These are phyloP conservation scores for Kurtzmaniella fragi DNA, from an alignment of 805 yeast genomes.

Conservation along the genomic window DNA sequence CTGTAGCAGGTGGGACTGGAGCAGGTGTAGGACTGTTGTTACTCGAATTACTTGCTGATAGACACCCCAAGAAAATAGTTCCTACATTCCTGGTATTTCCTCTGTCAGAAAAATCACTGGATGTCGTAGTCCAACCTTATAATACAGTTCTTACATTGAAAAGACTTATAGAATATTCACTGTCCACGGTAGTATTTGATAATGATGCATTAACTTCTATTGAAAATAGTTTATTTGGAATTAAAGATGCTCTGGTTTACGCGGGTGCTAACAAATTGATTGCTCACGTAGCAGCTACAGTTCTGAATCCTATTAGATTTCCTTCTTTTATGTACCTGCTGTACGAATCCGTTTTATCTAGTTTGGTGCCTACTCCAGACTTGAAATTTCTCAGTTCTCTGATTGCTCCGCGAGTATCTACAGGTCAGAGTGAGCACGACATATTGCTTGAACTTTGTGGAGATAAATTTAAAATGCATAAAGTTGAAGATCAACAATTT, in stretches of 20 bases:
- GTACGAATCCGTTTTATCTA: slow-evolving; percentile 71
- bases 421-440: slow-evolving; percentile 77
- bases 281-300: slow-evolving; percentile 75
- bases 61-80: slow-evolving; percentile 72
- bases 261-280: slow-evolving; percentile 81
- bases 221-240: slow-evolving; percentile 44
- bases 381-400: slow-evolving; percentile 45
- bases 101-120: slow-evolving; percentile 68
- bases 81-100: slow-evolving; percentile 90
- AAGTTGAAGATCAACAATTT: slow-evolving; percentile 25
- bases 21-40: slow-evolving; percentile 88
- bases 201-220: slow-evolving; percentile 77
- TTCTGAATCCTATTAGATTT: slow-evolving; percentile 83
- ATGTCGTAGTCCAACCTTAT: slow-evolving; percentile 98
- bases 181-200: slow-evolving; percentile 85
- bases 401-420: slow-evolving; percentile 47
- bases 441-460: slow-evolving; percentile 78
- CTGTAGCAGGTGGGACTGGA: slow-evolving; percentile 99
- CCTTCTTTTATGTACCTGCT: slow-evolving; percentile 92
- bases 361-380: slow-evolving; percentile 80
- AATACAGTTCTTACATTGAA: slow-evolving; percentile 80
- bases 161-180: slow-evolving; percentile 79
- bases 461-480: slow-evolving; percentile 71
- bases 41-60: slow-evolving; percentile 72
- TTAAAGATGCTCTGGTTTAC: slow-evolving; percentile 50